Evolutionary conservation across 495 filamentous ascomycete species (phyloP).

Genomic region (Aspergillus ostianus): DNA sequence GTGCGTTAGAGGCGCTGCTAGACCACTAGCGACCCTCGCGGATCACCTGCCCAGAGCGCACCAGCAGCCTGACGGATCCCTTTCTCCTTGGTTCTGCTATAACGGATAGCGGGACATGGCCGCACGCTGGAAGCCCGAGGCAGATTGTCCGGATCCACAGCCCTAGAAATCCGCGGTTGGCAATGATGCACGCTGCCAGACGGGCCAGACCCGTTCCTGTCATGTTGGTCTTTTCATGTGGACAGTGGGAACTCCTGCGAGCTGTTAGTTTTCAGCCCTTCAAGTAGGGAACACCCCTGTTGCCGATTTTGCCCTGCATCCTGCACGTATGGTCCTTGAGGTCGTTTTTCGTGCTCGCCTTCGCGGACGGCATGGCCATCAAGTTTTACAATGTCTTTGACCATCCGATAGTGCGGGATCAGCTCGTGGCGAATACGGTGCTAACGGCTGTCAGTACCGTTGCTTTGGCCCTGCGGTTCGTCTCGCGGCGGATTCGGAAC

Average conservation of each 20-base stretch:
- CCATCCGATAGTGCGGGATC: conserved; percentile 18
- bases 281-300: too few species aligned
- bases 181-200: too few species aligned
- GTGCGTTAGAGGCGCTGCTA: not conserved
- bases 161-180: not conserved
- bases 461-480: conserved; percentile 17
- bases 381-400: conserved; percentile 23
- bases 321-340: too few species aligned
- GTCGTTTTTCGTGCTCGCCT: too few species aligned
- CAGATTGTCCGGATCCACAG: not conserved
- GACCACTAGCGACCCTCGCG: not conserved
- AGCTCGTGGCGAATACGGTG: conserved; percentile 27
- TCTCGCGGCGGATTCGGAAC: conserved; percentile 18
- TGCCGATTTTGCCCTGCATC: too few species aligned
- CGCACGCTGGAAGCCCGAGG: not conserved
- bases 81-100: too few species aligned
- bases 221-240: too few species aligned
- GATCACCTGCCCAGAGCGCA: too few species aligned
- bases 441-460: conserved; percentile 18
- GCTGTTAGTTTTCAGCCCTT: too few species aligned
- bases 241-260: too few species aligned
- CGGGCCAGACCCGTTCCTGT: too few species aligned
- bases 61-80: too few species aligned
- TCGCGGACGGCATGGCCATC: conserved; percentile 12
- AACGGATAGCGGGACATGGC: not conserved